Conservation (phyloP, 352 stramenopile genomes). For the Phytopythium sindhum region DNA sequence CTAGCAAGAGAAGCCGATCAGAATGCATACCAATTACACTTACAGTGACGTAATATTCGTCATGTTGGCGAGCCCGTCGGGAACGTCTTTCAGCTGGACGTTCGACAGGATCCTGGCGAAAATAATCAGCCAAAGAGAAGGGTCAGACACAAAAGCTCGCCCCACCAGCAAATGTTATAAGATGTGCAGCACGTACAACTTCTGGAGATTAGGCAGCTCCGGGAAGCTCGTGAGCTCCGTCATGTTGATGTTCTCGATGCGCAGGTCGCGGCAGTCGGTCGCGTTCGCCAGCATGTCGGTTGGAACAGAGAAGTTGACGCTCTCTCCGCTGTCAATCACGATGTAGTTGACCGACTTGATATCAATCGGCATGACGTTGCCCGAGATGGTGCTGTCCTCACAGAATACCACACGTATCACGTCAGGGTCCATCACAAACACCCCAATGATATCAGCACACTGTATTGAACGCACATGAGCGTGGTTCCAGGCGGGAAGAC, state of each 20-base stretch:
- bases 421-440: neutral
- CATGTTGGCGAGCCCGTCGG: conserved; percentile 15
- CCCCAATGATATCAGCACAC: neutral
- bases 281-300: conserved; percentile 22
- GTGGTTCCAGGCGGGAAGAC: conserved; percentile 24
- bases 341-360: conserved; percentile 29
- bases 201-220: conserved; percentile 21
- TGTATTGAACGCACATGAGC: conserved; percentile 20
- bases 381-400: conserved; percentile 20
- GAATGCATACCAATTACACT: neutral
- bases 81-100: conserved; percentile 13
- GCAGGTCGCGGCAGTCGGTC: conserved; percentile 22
- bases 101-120: conserved; percentile 13
- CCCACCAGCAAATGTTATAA: neutral
- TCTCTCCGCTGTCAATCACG: conserved; percentile 19
- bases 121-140: neutral
- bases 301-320: conserved; percentile 17
- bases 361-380: conserved; percentile 32
- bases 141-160: neutral
- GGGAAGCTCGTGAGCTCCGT: conserved; percentile 23
- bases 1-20: neutral
- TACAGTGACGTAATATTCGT: conserved; percentile 16
- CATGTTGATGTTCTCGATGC: conserved; percentile 41
- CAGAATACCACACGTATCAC: neutral
- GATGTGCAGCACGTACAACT: conserved; percentile 16